Percentiles rank a stretch among this genome's conserved stretches.
These are phyloP conservation scores for Conringia planisiliqua DNA, from an alignment of 345 rosid genomes.

Conservation along the genomic window DNA sequence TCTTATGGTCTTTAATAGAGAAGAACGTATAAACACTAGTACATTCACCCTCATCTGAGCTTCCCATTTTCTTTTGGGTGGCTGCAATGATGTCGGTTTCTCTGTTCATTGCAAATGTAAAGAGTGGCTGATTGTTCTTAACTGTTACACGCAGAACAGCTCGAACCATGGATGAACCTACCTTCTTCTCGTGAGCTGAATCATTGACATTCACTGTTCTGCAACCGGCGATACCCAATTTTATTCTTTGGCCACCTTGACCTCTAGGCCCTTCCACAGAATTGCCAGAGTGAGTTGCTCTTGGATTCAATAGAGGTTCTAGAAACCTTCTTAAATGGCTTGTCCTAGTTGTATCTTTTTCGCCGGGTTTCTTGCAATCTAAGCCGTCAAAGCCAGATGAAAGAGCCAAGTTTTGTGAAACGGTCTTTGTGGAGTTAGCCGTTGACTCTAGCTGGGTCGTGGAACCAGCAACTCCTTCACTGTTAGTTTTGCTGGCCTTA, in stretches of 20 bases:
- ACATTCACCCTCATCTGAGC: slow-evolving; percentile 49
- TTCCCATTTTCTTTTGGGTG: slow-evolving; percentile 53
- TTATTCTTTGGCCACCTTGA: slow-evolving; percentile 43
- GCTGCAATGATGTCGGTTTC: slow-evolving; percentile 69
- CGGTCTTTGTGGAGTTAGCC: slow-evolving; percentile 38
- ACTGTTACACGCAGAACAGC: slow-evolving; percentile 68
- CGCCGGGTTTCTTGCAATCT: slow-evolving; percentile 30
- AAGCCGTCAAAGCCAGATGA: slow-evolving; percentile 36
- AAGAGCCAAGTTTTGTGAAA: slow-evolving; percentile 39
- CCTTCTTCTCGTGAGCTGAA: slow-evolving; percentile 44
- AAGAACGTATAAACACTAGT: slow-evolving; percentile 68
- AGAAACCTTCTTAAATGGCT: slow-evolving; percentile 85
- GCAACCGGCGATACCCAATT: slow-evolving; percentile 38
- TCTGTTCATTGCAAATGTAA: slow-evolving; percentile 81
- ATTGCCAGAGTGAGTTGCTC: slow-evolving; percentile 33
- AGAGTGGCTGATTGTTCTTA: slow-evolving; percentile 74
- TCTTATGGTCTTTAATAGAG: slow-evolving; percentile 64
- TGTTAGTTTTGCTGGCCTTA: slow-evolving; percentile 51
- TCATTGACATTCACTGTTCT: slow-evolving; percentile 36
- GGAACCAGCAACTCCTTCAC: slow-evolving; percentile 41
- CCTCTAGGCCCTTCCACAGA: slow-evolving; percentile 36
- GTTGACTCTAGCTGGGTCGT: slow-evolving; percentile 32
- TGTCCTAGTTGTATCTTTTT: slow-evolving; percentile 52
- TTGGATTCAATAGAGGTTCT: slow-evolving; percentile 69
- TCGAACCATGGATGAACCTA: slow-evolving; percentile 47